A percentile compares a stretch with the other conserved stretches of the same genome.
These are phyloP conservation scores for Aspergillus hiratsukae DNA, from an alignment of 2,329 filamentous ascomycete genomes.

Conservation along the genomic window DNA sequence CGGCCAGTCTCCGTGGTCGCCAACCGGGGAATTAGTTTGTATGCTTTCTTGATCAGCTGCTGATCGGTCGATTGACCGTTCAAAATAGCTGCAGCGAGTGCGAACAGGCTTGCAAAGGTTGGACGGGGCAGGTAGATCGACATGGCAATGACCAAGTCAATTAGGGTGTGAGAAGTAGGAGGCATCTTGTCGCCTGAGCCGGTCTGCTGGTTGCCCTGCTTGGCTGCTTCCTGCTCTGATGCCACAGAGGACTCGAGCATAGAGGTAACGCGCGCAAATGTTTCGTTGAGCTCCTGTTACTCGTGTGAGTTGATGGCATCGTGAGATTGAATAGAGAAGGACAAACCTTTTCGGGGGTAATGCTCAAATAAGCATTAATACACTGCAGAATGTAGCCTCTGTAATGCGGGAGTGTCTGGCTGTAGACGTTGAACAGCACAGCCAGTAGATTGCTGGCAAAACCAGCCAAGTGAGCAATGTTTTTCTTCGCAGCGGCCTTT, in stretches of 20 bases:
- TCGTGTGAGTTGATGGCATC: background rate
- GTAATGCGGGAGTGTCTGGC: constrained; percentile 88
- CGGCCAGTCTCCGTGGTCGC: constrained; percentile 74
- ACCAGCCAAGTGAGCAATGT: constrained; percentile 71
- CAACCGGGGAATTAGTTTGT: constrained; percentile 92
- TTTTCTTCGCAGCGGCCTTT: constrained; percentile 69
- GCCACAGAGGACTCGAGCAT: constrained; percentile 72
- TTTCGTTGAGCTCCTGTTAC: constrained; percentile 69
- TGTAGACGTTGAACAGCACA: constrained; percentile 98
- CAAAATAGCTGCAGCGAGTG: constrained; percentile 78
- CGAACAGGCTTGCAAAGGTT: constrained; percentile 80
- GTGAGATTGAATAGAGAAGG: background rate
- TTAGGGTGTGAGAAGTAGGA: constrained; percentile 87
- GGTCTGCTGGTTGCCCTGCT: constrained; percentile 61
- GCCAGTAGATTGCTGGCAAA: constrained; percentile 88
- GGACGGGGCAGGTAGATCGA: constrained; percentile 85
- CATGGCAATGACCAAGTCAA: constrained; percentile 96
- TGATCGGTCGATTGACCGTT: constrained; percentile 65
- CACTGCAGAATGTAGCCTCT: constrained; percentile 87
- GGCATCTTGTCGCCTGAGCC: constrained; percentile 71
- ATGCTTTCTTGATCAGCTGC: constrained; percentile 97
- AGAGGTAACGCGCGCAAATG: constrained; percentile 78
- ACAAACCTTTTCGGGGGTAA: constrained; percentile 62
- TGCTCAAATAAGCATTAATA: constrained; percentile 90
- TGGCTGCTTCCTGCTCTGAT: constrained; percentile 59